These are phyloP conservation scores for Colletotrichum shisoi DNA, from an alignment of 2,329 filamentous ascomycete species.

Conservation along the genomic window DNA sequence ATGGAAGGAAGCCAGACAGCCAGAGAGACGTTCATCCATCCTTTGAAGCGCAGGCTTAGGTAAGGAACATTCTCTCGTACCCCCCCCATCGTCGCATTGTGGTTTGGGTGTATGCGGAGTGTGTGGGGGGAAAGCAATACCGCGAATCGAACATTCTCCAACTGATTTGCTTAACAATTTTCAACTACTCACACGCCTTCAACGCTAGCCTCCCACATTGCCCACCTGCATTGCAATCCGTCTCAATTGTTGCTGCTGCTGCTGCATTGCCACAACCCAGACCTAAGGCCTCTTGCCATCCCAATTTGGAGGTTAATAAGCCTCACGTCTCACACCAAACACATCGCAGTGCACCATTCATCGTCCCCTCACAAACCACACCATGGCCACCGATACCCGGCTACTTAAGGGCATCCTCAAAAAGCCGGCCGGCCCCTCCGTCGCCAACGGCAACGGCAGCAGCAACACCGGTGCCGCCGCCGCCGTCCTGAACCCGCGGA, in stretches of 20 bases:
- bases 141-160: constrained; percentile 32
- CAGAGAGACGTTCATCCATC: not conserved
- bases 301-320: not conserved
- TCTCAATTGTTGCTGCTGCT: not conserved
- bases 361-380: not conserved
- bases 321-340: not conserved
- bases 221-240: not conserved
- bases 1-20: not conserved
- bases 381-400: constrained; percentile 55
- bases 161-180: constrained; percentile 32
- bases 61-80: not conserved
- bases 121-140: constrained; percentile 20
- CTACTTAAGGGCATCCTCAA: constrained; percentile 68
- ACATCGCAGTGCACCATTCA: not conserved
- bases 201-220: not conserved
- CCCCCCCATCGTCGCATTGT: not conserved
- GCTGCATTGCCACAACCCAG: not conserved
- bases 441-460: not conserved
- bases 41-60: not conserved
- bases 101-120: constrained; percentile 11
- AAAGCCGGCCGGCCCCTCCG: constrained; percentile 54
- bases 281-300: too few relatives aligned
- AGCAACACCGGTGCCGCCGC: constrained; percentile 1
- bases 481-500: constrained; percentile 43
- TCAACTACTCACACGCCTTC: not conserved